These are phyloP conservation scores for thale cress (Arabidopsis thaliana) DNA, from an alignment of 345 rosid genomes.

Conservation along the genomic window TAIR10.1 NC_003075.7:14670501-14671000, in stretches of 20 bases:
- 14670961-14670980: slow-evolving; percentile 90
- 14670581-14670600: slow-evolving; percentile 80
- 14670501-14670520: background rate
- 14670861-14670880: slow-evolving; percentile 82
- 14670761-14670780: slow-evolving; percentile 66
- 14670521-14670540: slow-evolving; percentile 32
- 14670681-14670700: slow-evolving; percentile 77
- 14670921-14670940: slow-evolving; percentile 67
- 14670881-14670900: slow-evolving; percentile 60
- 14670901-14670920: slow-evolving; percentile 78
- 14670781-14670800: slow-evolving; percentile 63
- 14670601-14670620: slow-evolving; percentile 90
- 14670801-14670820: slow-evolving; percentile 70
- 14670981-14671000: slow-evolving; percentile 93
- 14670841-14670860: slow-evolving; percentile 89
- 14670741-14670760: slow-evolving; percentile 71
- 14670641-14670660: slow-evolving; percentile 83
- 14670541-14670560: slow-evolving; percentile 76
- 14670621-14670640: slow-evolving; percentile 69
- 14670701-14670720: slow-evolving; percentile 89
- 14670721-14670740: slow-evolving; percentile 73
- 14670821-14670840: slow-evolving; percentile 95
- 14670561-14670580: slow-evolving; percentile 79
- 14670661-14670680: slow-evolving; percentile 70
- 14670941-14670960: slow-evolving; percentile 79